These are phyloP conservation scores for Diacronema lutheri DNA, from an alignment of 78 protist genomes.

Conservation along the genomic window DNA sequence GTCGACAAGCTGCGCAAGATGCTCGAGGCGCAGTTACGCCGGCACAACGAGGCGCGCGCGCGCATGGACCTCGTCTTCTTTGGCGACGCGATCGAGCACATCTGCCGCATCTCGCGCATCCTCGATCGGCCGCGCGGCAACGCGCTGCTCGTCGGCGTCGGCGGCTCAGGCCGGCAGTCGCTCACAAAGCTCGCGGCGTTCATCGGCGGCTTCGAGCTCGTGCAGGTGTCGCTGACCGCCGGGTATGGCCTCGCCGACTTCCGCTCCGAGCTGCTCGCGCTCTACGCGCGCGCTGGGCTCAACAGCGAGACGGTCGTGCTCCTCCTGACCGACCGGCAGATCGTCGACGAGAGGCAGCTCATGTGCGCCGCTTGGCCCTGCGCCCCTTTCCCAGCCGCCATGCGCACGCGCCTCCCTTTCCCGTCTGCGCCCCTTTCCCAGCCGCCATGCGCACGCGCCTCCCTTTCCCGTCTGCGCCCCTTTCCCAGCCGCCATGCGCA, in stretches of 20 bases:
- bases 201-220: slow-evolving; percentile 51
- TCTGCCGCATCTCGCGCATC: slow-evolving; percentile 64
- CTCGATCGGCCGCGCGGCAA: slow-evolving; percentile 65
- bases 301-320: slow-evolving; percentile 31
- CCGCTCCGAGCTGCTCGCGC: slow-evolving; percentile 7
- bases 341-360: slow-evolving; percentile 57
- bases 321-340: slow-evolving; percentile 54
- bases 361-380: too few relatives aligned
- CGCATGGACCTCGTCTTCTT: slow-evolving; percentile 59
- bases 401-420: background rate
- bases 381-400: too few relatives aligned
- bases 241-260: slow-evolving; percentile 43
- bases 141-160: slow-evolving; percentile 77
- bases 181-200: slow-evolving; percentile 68
- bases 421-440: too few relatives aligned
- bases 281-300: slow-evolving; percentile 47
- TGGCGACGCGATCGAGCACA: slow-evolving; percentile 68
- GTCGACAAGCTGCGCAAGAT: slow-evolving; percentile 37
- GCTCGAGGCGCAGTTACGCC: slow-evolving; percentile 58
- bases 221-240: slow-evolving; percentile 50
- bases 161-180: slow-evolving; percentile 71
- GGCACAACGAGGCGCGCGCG: slow-evolving; percentile 61
- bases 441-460: too few relatives aligned
- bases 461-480: background rate
- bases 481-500: background rate